Conservation (phyloP, 1,139 yeast species). For the Suhomyces terraborum region DNA sequence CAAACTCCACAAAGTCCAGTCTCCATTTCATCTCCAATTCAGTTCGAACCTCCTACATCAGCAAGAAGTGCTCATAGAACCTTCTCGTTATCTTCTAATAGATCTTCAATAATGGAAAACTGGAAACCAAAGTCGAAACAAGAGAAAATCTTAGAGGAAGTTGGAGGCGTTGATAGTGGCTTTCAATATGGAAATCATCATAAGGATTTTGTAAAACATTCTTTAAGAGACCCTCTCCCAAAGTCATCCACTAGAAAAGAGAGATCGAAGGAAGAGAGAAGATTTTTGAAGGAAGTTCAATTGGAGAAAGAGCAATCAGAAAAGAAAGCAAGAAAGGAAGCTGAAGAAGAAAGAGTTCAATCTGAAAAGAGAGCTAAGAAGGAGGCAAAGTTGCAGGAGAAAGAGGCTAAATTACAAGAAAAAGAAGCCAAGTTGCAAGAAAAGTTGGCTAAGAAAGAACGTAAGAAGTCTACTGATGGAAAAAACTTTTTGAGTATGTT, state of each 20-base stretch:
- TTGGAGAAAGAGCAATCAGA: conserved; percentile 13
- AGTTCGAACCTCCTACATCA: conserved; percentile 6
- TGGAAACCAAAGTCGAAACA: conserved; percentile 5
- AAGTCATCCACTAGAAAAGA: conserved; percentile 30
- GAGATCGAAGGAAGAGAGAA: conserved; percentile 38
- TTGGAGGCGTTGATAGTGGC: conserved; percentile 32
- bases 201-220: conserved; percentile 39
- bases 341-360: conserved; percentile 13
- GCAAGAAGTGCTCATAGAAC: conserved; percentile 6
- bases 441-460: conserved; percentile 13
- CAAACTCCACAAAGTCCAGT: conserved; percentile 1
- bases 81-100: conserved; percentile 11
- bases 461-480: conserved; percentile 9
- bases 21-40: conserved; percentile 7
- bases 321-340: conserved; percentile 18
- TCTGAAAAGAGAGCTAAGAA: conserved; percentile 13
- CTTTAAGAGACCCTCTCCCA: conserved; percentile 29
- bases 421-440: conserved; percentile 17
- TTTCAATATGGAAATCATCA: conserved; percentile 43
- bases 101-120: conserved; percentile 6
- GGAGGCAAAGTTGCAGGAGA: conserved; percentile 16
- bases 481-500: conserved; percentile 8
- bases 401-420: conserved; percentile 10
- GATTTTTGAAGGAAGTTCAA: conserved; percentile 21
- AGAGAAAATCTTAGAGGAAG: conserved; percentile 12